Percentiles rank a stretch among this genome's conserved stretches.
These are phyloP conservation scores for Fusarium sp. DNA, from an alignment of 2,329 filamentous ascomycete species.

Conservation along the genomic window DNA sequence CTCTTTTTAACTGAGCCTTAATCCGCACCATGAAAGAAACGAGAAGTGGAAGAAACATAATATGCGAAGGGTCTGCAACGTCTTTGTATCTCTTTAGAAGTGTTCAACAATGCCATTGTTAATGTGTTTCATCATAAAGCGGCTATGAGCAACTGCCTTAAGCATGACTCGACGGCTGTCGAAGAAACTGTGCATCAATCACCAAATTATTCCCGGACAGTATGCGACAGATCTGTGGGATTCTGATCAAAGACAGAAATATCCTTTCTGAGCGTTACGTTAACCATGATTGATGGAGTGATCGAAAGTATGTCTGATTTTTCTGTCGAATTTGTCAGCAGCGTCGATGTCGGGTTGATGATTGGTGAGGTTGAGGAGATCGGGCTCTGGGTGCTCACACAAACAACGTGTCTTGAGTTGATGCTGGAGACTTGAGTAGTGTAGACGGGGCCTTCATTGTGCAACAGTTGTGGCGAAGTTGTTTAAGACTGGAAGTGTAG, in stretches of 20 bases:
- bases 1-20: background rate
- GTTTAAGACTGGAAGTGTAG: background rate
- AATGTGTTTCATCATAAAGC: background rate
- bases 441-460: background rate
- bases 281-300: too few relatives aligned
- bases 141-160: background rate
- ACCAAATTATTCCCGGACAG: background rate
- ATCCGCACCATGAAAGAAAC: background rate
- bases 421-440: background rate
- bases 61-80: background rate
- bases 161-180: background rate
- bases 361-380: too few relatives aligned
- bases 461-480: background rate
- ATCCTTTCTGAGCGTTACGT: background rate
- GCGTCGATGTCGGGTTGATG: background rate
- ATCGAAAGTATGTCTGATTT: background rate
- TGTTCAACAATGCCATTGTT: background rate
- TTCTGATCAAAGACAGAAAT: background rate
- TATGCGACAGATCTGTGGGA: background rate
- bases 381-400: background rate
- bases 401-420: background rate
- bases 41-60: background rate
- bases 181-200: background rate
- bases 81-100: background rate
- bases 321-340: background rate